Conservation (phyloP, 129 eudicot genomes). For the Flaveria robusta region DNA sequence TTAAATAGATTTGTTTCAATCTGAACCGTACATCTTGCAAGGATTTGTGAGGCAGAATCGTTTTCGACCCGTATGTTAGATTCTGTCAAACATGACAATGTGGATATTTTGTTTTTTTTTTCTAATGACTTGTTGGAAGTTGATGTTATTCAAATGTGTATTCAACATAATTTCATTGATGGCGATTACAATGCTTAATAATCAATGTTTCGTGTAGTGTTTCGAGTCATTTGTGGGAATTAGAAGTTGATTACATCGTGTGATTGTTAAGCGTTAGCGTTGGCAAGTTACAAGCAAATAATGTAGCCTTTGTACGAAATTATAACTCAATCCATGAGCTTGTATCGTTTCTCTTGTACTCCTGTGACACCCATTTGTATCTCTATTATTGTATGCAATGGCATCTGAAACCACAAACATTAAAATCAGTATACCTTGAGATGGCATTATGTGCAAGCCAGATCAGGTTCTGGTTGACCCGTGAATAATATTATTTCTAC, state of each 20-base stretch:
- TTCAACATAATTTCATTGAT: slow-evolving; percentile 10
- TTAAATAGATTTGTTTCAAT: no score
- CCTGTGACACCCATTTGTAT: slow-evolving; percentile 99
- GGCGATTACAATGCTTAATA: slow-evolving; percentile 4
- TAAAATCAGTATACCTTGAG: neutral
- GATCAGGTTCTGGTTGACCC: neutral
- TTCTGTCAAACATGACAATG: no score
- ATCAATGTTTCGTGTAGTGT: slow-evolving; percentile 28
- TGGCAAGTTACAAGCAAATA: slow-evolving; percentile 35
- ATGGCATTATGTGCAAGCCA: neutral
- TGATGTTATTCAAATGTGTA: neutral
- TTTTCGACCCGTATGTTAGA: no score
- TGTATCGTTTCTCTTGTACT: slow-evolving; percentile 96
- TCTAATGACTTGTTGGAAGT: neutral
- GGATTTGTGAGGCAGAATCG: no score
- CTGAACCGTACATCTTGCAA: no score
- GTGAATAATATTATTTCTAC: neutral
- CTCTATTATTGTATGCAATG: slow-evolving; percentile 98
- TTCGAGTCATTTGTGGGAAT: neutral
- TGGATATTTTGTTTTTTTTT: no score
- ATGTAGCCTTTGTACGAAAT: slow-evolving; percentile 1
- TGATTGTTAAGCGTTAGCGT: slow-evolving; percentile 23
- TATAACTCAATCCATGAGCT: slow-evolving; percentile 73
- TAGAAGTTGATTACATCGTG: slow-evolving; percentile 24
- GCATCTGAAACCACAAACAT: slow-evolving; percentile 60